These are phyloP conservation scores for Epichloe gansuensis DNA, from an alignment of 2,329 filamentous ascomycete species.

Conservation along the genomic window DNA sequence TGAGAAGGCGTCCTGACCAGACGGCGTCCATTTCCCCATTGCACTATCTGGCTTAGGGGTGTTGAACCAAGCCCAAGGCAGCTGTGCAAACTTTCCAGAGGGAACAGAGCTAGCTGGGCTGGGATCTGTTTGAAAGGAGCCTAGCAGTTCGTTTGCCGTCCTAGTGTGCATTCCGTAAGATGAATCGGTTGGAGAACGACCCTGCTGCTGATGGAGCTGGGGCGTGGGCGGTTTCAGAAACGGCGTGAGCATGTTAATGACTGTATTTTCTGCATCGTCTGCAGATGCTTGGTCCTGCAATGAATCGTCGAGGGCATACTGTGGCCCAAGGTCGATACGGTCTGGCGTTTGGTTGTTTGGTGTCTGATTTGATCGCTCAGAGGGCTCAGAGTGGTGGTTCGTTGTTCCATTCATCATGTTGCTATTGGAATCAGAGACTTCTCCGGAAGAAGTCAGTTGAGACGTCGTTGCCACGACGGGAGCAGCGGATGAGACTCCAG, in stretches of 20 bases:
- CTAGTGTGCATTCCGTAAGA: constrained; percentile 43
- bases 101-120: constrained; percentile 17
- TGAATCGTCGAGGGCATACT: background rate
- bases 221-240: constrained; percentile 35
- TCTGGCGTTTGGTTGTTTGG: background rate
- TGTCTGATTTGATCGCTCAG: background rate
- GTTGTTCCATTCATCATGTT: too few relatives aligned
- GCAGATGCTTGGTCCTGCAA: constrained; percentile 6
- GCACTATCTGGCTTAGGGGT: constrained; percentile 20
- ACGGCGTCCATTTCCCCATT: constrained; percentile 7
- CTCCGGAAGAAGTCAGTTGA: background rate
- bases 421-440: background rate
- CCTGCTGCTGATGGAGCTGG: constrained; percentile 19
- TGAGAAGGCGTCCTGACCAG: constrained; percentile 15
- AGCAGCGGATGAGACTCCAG: constrained; percentile 1
- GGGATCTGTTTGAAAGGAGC: constrained; percentile 21
- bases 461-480: background rate
- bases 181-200: constrained; percentile 25
- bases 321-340: background rate
- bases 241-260: constrained; percentile 35
- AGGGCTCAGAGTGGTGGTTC: background rate
- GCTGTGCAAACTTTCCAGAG: constrained; percentile 21
- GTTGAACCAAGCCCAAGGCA: constrained; percentile 41
- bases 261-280: constrained; percentile 24
- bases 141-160: constrained; percentile 39